Evolutionary conservation across 345 rosid genomes (phyloP).

Genomic region (Pistacia atlantica): DNA sequence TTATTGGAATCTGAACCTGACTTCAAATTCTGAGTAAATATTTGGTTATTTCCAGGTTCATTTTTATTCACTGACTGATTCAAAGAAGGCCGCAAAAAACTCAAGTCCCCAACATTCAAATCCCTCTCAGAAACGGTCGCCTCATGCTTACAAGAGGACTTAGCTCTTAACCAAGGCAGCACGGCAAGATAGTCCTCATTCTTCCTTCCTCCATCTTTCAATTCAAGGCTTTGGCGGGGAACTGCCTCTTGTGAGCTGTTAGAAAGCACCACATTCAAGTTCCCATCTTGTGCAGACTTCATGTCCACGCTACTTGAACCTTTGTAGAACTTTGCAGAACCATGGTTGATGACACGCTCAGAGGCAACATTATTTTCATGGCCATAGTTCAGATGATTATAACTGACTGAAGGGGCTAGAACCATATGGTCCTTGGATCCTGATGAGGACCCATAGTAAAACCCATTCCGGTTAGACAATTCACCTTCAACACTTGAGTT

Average conservation of each 20-base stretch:
- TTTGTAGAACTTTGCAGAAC: constrained; percentile 33
- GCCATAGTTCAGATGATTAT: constrained; percentile 35
- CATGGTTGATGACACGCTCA: constrained; percentile 29
- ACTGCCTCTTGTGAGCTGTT: constrained; percentile 42
- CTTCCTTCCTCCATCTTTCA: constrained; percentile 47
- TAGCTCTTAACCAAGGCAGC: constrained; percentile 74
- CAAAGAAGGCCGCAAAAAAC: constrained; percentile 41
- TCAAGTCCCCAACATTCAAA: constrained; percentile 35
- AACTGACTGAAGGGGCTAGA: constrained; percentile 28
- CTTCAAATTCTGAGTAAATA: constrained; percentile 36
- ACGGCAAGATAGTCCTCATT: constrained; percentile 40
- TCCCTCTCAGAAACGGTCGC: constrained; percentile 39
- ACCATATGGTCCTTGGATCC: constrained; percentile 44
- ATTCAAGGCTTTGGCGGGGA: constrained; percentile 32
- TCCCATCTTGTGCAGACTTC: constrained; percentile 40
- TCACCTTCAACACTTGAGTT: constrained; percentile 50
- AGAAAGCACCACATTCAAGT: constrained; percentile 51
- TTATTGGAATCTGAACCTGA: constrained; percentile 43
- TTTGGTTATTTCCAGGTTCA: constrained; percentile 38
- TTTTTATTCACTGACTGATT: constrained; percentile 33
- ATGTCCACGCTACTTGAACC: constrained; percentile 33
- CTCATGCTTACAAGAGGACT: constrained; percentile 40
- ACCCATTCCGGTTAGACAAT: constrained; percentile 50
- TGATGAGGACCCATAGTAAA: constrained; percentile 54
- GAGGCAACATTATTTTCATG: constrained; percentile 31